Evolutionary conservation across 2,329 filamentous ascomycete genomes (phyloP).

Genomic region (Scedosporium apiospermum): DNA sequence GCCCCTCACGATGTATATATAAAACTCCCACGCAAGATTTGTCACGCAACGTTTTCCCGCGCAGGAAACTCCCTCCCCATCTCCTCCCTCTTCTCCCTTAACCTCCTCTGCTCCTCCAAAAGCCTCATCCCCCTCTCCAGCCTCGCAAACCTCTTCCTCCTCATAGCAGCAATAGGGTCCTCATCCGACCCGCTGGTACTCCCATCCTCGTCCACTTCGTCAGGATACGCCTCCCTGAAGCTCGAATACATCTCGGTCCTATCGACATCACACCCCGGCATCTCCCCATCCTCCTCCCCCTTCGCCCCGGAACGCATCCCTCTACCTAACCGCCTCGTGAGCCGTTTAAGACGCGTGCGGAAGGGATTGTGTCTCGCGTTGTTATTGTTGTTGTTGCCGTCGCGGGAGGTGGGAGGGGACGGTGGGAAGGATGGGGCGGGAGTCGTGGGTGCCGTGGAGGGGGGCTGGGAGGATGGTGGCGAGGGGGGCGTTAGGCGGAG

Average conservation of each 20-base stretch:
- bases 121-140: conserved; percentile 29
- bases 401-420: conserved; percentile 10
- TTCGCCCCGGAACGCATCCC: neutral
- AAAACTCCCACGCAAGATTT: too few species aligned
- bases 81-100: conserved; percentile 12
- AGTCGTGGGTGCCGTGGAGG: conserved; percentile 20
- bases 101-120: conserved; percentile 14
- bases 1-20: too few species aligned
- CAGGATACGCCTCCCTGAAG: neutral
- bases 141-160: conserved; percentile 26
- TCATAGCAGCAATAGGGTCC: conserved; percentile 10
- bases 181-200: neutral
- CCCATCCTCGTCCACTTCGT: neutral
- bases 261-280: neutral
- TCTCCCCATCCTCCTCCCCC: neutral
- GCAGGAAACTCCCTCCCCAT: neutral
- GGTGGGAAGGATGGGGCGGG: conserved; percentile 18
- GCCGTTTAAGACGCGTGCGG: neutral
- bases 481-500: conserved; percentile 20
- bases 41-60: too few species aligned
- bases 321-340: neutral
- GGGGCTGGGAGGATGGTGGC: conserved; percentile 21
- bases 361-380: neutral
- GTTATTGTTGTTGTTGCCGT: conserved; percentile 5
- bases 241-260: conserved; percentile 27